Conservation (phyloP, 345 rosid genomes). For the Erodium maritimum region DNA sequence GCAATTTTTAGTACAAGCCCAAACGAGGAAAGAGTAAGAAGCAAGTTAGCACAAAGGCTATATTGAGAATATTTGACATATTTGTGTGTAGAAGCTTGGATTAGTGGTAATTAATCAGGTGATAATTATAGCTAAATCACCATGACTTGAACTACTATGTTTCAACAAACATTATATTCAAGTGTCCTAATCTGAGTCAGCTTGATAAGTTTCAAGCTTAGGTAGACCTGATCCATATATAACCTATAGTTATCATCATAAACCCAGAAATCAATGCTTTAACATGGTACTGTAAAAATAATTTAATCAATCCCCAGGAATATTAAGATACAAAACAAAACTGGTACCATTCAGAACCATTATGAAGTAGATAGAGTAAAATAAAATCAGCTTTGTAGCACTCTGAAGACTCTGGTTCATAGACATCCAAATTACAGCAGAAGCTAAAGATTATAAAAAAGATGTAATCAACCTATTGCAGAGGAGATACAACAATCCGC, state of each 20-base stretch:
- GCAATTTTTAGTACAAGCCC: background rate
- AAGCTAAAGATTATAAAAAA: background rate
- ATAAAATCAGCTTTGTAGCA: too few relatives aligned
- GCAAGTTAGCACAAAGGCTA: background rate
- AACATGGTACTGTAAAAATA: too few relatives aligned
- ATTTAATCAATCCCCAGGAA: too few relatives aligned
- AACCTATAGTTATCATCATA: too few relatives aligned
- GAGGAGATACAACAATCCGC: conserved; percentile 17
- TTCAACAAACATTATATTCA: background rate
- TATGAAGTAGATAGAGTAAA: too few relatives aligned
- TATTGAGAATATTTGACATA: background rate
- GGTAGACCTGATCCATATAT: background rate
- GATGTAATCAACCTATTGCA: conserved; percentile 3
- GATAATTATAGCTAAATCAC: background rate
- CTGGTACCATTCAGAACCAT: too few relatives aligned
- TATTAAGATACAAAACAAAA: too few relatives aligned
- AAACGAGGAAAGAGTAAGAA: background rate
- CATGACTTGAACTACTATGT: background rate
- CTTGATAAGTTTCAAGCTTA: background rate
- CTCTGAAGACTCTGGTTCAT: too few relatives aligned
- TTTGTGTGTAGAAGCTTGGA: background rate
- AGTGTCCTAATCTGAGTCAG: background rate
- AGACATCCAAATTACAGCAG: background rate
- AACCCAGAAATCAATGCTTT: too few relatives aligned
- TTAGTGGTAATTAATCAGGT: too few relatives aligned